A percentile compares a stretch with the other conserved stretches of the same genome.
phyloP scores from a whole-genome alignment of 176 grass and related monocot genomes.

The Oryza glumipatula region DNA sequence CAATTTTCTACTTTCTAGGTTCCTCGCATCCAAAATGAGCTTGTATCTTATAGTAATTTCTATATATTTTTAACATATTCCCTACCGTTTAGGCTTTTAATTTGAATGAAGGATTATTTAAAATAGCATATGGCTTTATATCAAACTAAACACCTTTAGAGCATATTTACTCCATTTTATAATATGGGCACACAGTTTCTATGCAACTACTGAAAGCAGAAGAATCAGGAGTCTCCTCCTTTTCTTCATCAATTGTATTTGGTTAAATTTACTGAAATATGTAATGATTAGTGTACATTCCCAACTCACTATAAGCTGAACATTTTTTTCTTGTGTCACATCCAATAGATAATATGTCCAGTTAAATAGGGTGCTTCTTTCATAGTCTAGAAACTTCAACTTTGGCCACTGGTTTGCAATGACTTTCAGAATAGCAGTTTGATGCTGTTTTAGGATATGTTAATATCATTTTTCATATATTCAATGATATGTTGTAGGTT shows the following conservation, averaged over 20 bases:
- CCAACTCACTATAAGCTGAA: conserved; percentile 8
- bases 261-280: conserved; percentile 10
- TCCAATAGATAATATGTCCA: neutral
- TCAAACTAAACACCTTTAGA: neutral
- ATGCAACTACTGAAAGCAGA: neutral
- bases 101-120: neutral
- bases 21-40: neutral
- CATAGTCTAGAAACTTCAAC: neutral
- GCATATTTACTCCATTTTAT: conserved; percentile 3
- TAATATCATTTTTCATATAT: neutral
- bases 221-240: neutral
- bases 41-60: neutral
- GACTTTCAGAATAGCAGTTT: neutral
- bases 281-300: neutral
- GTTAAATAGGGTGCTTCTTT: neutral
- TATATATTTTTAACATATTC: neutral
- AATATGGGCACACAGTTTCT: neutral
- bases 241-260: conserved; percentile 15
- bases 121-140: neutral
- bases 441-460: neutral
- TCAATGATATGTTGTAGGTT: neutral
- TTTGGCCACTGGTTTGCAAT: neutral
- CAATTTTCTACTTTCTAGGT: neutral
- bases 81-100: neutral
- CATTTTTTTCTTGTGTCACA: neutral